These are phyloP conservation scores for Suillus lakei DNA, from an alignment of 768 basidiomycete genomes.

Conservation along the genomic window DNA sequence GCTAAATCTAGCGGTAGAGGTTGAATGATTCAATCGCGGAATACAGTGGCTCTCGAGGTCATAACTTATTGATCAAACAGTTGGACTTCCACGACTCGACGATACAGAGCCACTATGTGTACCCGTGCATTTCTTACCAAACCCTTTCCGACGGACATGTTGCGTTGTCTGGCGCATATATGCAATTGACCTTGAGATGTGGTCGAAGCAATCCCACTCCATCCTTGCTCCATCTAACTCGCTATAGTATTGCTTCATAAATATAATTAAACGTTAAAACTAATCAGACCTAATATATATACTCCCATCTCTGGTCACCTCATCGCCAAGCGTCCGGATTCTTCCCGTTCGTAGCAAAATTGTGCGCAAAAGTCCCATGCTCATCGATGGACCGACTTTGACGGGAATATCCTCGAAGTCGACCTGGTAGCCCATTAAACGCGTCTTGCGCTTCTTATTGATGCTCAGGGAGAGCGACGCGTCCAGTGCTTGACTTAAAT, in stretches of 20 bases:
- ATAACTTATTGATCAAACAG: no score
- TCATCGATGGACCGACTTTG: constrained; percentile 15
- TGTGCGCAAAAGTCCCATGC: constrained; percentile 12
- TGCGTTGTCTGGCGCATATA: no score
- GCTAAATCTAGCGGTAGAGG: no score
- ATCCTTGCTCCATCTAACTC: no score
- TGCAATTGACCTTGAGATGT: no score
- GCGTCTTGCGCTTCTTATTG: constrained; percentile 12
- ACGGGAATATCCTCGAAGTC: constrained; percentile 20
- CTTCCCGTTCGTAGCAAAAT: constrained; percentile 33
- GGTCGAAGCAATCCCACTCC: no score
- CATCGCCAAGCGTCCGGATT: constrained; percentile 24
- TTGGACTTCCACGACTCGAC: no score
- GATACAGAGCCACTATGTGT: no score
- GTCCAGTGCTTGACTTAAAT: background rate
- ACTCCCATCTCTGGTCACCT: constrained; percentile 25
- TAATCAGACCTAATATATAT: constrained; percentile 22
- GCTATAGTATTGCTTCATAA: background rate
- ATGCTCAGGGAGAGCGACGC: background rate
- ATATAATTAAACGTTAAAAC: constrained; percentile 11
- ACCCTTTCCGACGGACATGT: no score
- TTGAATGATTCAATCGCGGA: no score
- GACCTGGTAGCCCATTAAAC: constrained; percentile 25
- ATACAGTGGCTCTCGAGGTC: no score
- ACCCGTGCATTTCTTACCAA: no score